Evolutionary conservation across 495 filamentous ascomycete species (phyloP), one percentile per base, ranked within the genome.

Genomic region (Rostrohypoxylon terebratum): DNA sequence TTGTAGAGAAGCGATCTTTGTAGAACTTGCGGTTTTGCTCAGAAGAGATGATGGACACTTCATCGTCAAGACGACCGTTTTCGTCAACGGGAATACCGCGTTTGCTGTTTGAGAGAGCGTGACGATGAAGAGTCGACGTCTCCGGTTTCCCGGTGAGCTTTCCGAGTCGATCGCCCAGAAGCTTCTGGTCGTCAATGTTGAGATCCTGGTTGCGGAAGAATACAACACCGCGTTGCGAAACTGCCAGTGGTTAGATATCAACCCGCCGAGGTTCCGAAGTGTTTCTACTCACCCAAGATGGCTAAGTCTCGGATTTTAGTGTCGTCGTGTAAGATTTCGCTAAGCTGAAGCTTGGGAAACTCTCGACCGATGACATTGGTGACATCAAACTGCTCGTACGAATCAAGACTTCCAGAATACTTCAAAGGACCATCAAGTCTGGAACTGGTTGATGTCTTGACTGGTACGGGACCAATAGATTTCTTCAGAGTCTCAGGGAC

Each of bases 371-470:
- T 91, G 23, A 90, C 80, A 2, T 88, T 86, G 1, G 91, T 93
- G 0, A 89, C 81, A 51, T 92, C 90, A 58, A 90, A 88, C 2
- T 83, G 85, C 55, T 91, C 81, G 68, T 86, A 90, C 0, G 81
- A 69, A 44, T 92, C 87, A 0, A 92, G 79, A 1, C 79, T 79
- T 21, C 88, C 88, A 1, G 80, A 94, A 81, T 95, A 95, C 79
- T 92, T 92, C 50, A 94, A 81, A 18, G 92, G 90, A 9, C 90
- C 91, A 73, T 91, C 92, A 6, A 93, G 94, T 21, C 93, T 86
- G 71, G 92, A 94, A 73, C 93, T 92, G 60, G 87, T 90, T 40
- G 89, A 91, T 33, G 87, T 86, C 82, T 93, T 93, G 69, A 87
- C 86, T 36, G 90, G 90, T 0, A 88, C 83, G 1, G 89, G 90